Evolutionary conservation across 306 rosid species (phyloP).

Genomic region (Vigna radiata): DNA sequence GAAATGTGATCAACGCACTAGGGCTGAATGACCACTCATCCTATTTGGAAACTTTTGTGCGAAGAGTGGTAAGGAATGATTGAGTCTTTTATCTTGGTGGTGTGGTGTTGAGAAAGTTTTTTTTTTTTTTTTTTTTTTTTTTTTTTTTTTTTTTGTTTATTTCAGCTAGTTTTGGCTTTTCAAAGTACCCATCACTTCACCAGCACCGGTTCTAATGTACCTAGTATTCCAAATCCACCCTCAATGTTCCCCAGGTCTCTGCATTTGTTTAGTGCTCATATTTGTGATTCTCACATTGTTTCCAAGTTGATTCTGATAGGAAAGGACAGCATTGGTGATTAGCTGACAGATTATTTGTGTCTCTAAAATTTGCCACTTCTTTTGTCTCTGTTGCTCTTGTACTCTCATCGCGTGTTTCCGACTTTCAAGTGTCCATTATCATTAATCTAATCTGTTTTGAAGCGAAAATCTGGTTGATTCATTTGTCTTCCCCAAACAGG

Average conservation of each 20-base stretch:
- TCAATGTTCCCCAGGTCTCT: constrained; percentile 39
- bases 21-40: constrained; percentile 9
- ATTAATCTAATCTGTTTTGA: constrained; percentile 6
- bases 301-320: background rate
- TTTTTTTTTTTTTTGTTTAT: background rate
- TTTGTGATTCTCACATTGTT: constrained; percentile 30
- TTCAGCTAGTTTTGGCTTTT: constrained; percentile 27
- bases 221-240: background rate
- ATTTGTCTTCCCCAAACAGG: constrained; percentile 49
- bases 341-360: background rate
- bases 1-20: constrained; percentile 24
- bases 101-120: background rate
- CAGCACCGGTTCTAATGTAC: constrained; percentile 18
- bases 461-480: background rate
- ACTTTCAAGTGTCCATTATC: background rate
- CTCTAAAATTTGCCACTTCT: background rate
- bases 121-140: background rate
- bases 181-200: constrained; percentile 22
- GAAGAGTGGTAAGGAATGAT: constrained; percentile 52
- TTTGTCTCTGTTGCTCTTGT: background rate
- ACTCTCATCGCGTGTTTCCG: background rate
- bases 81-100: constrained; percentile 15
- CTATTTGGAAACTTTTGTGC: constrained; percentile 49
- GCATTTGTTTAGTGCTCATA: background rate
- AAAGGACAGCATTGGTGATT: background rate